Evolutionary conservation across 1,284 basidiomycete genomes (phyloP), one percentile per base, ranked within the genome.

Genomic region (Polyporus tsugae): DNA sequence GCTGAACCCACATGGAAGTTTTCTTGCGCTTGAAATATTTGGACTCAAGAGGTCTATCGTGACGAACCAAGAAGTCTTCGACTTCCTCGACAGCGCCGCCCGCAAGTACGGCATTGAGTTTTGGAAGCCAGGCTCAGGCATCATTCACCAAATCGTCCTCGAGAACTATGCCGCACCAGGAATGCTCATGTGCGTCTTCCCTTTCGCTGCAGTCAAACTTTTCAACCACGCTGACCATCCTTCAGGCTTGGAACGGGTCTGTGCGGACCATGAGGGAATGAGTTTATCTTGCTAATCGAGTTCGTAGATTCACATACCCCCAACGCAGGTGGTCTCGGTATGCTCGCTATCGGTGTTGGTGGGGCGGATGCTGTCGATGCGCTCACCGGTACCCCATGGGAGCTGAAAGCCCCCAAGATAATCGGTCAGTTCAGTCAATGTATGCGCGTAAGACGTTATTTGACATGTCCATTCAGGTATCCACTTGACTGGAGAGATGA

Each of bases 331-430:
- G 98, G 98, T 61, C 89, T 99, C 65, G 98, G 98, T n/a, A 90
- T 97, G 86, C 89, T 99, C 69, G 98, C 98, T 10, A 99, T 99
- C 69, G 98, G 98, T 70, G 98, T 99, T 33, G 98, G 98, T 73
- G 98, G 98, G 70, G 98, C 98, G 25, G 98, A 99, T 79, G 98
- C 98, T 22, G 98, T 99, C 39, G 98, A 99, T 80, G 98, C 96
- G 17, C 94, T 99, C 91, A 98, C 97, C 10, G 93, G 95, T 69
- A 98, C 97, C 22, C 96, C 97, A 46, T 99, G 98, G 98, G 98
- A 99, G 80, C 85, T 99, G 67, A 97, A 98, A 82, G 96, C 97
- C 41, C 97, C 97, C 15, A 88, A 93, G 73, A 88, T 98, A 53
- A 89, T 95, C 63, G 96, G 95, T 91, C 72, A 75, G 87, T 60